Percentiles rank a stretch among this genome's conserved stretches.
Evolutionary conservation across 805 yeast genomes (phyloP).

Genomic region (Yarrowia deformans): DNA sequence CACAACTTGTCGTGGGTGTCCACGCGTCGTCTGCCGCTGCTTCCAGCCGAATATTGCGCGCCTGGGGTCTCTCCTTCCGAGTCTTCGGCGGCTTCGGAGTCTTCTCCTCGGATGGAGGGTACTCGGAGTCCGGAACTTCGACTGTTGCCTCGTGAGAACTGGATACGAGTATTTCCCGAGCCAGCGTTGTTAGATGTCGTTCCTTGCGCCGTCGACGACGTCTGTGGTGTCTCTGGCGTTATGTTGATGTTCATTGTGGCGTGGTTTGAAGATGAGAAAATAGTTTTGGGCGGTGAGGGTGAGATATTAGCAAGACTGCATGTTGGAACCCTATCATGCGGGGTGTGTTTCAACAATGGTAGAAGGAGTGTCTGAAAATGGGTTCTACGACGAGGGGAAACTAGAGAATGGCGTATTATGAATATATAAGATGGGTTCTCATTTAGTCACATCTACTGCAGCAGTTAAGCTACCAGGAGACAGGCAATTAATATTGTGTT

Average conservation of each 20-base stretch:
- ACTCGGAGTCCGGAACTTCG: slow-evolving; percentile 29
- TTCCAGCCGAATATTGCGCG: slow-evolving; percentile 18
- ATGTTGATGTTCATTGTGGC: slow-evolving; percentile 11
- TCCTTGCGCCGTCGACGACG: slow-evolving; percentile 6
- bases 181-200: neutral
- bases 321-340: neutral
- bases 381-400: too few species aligned
- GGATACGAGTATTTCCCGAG: neutral
- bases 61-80: slow-evolving; percentile 16
- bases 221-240: slow-evolving; percentile 16
- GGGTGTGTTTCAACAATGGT: too few species aligned
- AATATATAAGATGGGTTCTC: too few species aligned
- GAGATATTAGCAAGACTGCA: neutral
- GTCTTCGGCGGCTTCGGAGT: slow-evolving; percentile 20
- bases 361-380: too few species aligned
- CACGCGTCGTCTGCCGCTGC: slow-evolving; percentile 48
- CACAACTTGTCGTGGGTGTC: slow-evolving; percentile 79
- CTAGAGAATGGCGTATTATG: too few species aligned
- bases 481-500: too few species aligned
- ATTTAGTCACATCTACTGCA: too few species aligned
- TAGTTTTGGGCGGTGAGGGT: neutral
- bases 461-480: too few species aligned
- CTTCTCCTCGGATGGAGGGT: slow-evolving; percentile 31
- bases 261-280: slow-evolving; percentile 3
- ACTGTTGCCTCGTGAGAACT: slow-evolving; percentile 26